Percentiles rank a stretch among this genome's conserved stretches.
Evolutionary conservation across 2,329 filamentous ascomycete species (phyloP).

Genomic region (Achaetomium macrosporum): DNA sequence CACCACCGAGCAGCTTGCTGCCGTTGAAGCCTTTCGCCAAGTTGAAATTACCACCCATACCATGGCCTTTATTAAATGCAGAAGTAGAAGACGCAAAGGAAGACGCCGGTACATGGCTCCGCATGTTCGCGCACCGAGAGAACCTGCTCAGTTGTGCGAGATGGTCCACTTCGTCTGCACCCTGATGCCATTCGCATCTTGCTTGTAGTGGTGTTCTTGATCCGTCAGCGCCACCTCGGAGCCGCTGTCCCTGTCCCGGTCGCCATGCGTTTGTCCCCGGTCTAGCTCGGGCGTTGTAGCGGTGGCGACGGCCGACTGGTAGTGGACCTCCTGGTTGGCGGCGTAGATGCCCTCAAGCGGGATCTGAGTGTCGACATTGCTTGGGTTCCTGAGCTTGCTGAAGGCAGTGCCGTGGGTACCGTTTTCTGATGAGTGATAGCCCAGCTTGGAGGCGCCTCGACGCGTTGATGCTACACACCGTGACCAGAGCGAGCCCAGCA

Average conservation of each 20-base stretch:
- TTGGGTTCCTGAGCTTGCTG: slow-evolving; percentile 13
- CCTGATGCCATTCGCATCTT: slow-evolving; percentile 6
- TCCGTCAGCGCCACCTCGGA: slow-evolving; percentile 15
- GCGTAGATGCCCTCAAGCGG: slow-evolving; percentile 18
- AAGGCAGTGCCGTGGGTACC: slow-evolving; percentile 8
- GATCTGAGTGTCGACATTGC: slow-evolving; percentile 4
- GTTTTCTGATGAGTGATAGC: slow-evolving; percentile 8
- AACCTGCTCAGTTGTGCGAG: slow-evolving; percentile 6
- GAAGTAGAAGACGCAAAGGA: no score
- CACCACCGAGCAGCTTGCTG: no score
- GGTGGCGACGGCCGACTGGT: slow-evolving; percentile 11
- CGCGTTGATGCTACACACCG: slow-evolving; percentile 6
- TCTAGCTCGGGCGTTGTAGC: not conserved
- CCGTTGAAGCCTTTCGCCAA: no score
- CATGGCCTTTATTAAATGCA: no score
- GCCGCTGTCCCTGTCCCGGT: slow-evolving; percentile 12
- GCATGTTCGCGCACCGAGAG: no score
- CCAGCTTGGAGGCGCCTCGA: slow-evolving; percentile 15
- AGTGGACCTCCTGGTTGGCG: slow-evolving; percentile 14
- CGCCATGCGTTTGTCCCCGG: not conserved
- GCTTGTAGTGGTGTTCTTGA: not conserved
- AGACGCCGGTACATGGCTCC: no score
- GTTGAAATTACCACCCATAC: no score
- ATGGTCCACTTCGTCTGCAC: slow-evolving; percentile 21
- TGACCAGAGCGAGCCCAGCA: slow-evolving; percentile 33